Evolutionary conservation across 2,329 filamentous ascomycete genomes (phyloP), one percentile per base, ranked within the genome.

Genomic region (Aspergillus spinulosporus): DNA sequence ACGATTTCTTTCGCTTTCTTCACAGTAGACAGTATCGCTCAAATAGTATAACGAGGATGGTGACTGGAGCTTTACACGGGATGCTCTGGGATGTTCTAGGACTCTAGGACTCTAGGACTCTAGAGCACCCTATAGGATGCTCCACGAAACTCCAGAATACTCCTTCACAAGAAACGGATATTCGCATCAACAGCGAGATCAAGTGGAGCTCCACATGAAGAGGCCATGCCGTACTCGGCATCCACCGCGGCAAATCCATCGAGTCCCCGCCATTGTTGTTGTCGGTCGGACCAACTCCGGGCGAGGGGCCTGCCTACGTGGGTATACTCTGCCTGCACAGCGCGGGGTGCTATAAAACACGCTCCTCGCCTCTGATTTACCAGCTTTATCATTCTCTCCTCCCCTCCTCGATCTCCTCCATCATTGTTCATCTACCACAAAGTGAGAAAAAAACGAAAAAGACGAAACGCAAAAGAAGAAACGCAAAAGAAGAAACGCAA

Each of bases 231-330:
- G 34, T 12, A 37, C 34, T 12, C 34, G 31, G 8, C n/a, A 12
- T 4, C 4, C 4, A 4, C 34, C 4, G 7, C 34, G 7, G 8
- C 34, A 12, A 37, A 12, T 37, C 34, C 34, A 34, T 11, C 12
- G 21, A 42, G 21, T 21, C 21, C 21, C 21, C 21, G 21, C 21
- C 21, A 21, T 21, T 29, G 26, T 28, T 11, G 43, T 56, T 49
- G 43, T 55, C 52, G 57, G 32, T 62, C 60, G 60, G 60, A 61
- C 39, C 26, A 62, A 61, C 48, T 62, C 60, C 60, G 60, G 48
- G 36, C 6, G 34, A 12, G 34, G 34, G 11, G 21, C 21, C 21
- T 21, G 21, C 21, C 21, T 21, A 21, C 21, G 21, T 21, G 21
- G 21, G 21, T 21, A 21, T 21, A 21, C 21, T 21, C 21, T 21